phyloP scores from a whole-genome alignment of 2,329 filamentous ascomycete species.

The Aspergillus sp. region DNA sequence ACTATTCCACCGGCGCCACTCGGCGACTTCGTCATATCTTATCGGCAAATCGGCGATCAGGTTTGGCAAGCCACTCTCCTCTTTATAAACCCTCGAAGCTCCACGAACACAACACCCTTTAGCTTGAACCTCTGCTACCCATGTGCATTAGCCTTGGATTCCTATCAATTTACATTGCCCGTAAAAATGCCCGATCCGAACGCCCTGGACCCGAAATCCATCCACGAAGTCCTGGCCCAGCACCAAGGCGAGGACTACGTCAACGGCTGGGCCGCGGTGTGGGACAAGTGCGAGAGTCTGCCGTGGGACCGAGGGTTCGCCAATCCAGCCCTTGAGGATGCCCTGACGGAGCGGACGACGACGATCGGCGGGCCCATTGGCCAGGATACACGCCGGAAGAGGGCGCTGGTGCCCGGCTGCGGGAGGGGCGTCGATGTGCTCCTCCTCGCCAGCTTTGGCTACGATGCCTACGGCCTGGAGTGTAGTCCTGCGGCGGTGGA shows the following conservation, averaged over 20 bases:
- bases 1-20: no score
- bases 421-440: conserved; percentile 74
- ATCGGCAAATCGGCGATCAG: no score
- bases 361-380: conserved; percentile 29
- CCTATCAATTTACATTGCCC: no score
- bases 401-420: conserved; percentile 70
- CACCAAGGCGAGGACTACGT: conserved; percentile 33
- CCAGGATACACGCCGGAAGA: conserved; percentile 30
- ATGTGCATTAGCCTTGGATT: no score
- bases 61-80: no score
- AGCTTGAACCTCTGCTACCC: no score
- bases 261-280: conserved; percentile 48
- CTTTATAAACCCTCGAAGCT: no score
- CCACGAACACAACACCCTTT: no score
- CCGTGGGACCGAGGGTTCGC: conserved; percentile 52
- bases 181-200: no score
- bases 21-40: no score
- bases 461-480: conserved; percentile 68
- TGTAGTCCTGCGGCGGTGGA: conserved; percentile 44
- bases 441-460: conserved; percentile 63
- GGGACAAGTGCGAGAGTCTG: conserved; percentile 43
- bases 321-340: conserved; percentile 51
- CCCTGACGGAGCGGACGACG: conserved; percentile 32
- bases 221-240: conserved; percentile 35
- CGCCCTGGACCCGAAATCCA: conserved; percentile 10